Conservation (phyloP, 2,329 filamentous ascomycete species). For the Trichocomaceae sp. region DNA sequence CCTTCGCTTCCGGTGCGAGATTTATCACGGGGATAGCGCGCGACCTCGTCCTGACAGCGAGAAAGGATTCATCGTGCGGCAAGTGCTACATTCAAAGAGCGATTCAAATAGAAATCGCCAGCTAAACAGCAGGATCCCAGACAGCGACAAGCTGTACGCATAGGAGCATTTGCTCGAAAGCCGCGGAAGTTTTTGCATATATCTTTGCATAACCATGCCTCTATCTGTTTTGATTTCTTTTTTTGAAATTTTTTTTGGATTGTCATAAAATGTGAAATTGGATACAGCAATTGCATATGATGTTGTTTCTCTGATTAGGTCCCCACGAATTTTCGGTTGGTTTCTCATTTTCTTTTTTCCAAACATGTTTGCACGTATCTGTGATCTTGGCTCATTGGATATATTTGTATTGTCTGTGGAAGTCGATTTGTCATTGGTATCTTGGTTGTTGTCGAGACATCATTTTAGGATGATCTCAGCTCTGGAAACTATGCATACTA, state of each 20-base stretch:
- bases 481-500: not conserved
- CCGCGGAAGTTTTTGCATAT: not conserved
- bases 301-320: not conserved
- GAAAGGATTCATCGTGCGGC: slow-evolving; percentile 34
- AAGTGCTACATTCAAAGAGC: slow-evolving; percentile 29
- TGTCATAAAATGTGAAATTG: not conserved
- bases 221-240: not conserved
- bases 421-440: not conserved
- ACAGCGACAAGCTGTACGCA: slow-evolving; percentile 9
- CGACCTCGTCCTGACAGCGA: slow-evolving; percentile 36
- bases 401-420: not conserved
- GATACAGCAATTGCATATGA: not conserved
- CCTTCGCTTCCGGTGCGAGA: slow-evolving; percentile 40
- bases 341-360: not conserved
- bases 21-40: slow-evolving; percentile 42
- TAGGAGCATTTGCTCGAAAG: slow-evolving; percentile 2
- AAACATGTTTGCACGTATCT: not conserved
- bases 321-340: not conserved
- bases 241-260: not conserved
- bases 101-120: slow-evolving; percentile 12
- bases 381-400: not conserved
- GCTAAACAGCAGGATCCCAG: not conserved
- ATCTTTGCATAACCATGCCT: not conserved
- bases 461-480: not conserved
- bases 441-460: not conserved